phyloP scores from a whole-genome alignment of 1,284 basidiomycete species.

The Irpex rosettiformis region DNA sequence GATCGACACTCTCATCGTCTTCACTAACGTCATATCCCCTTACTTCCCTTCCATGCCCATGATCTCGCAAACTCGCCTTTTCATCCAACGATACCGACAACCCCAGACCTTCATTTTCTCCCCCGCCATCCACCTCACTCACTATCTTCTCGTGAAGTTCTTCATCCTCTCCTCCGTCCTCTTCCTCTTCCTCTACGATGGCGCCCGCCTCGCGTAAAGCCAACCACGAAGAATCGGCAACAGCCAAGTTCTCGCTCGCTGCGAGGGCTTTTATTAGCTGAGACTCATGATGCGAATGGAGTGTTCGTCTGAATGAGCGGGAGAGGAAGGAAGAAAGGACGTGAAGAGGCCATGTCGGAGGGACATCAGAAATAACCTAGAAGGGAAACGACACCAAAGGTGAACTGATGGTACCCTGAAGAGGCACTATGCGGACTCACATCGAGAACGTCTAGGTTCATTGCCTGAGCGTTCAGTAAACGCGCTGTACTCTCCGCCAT shows the following conservation, averaged over 20 bases:
- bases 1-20: not conserved
- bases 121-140: not conserved
- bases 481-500: slow-evolving; percentile 55
- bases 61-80: not conserved
- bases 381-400: not conserved
- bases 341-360: slow-evolving; percentile 71
- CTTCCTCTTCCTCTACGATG: slow-evolving; percentile 61
- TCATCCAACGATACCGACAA: slow-evolving; percentile 1
- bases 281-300: slow-evolving; percentile 70
- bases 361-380: slow-evolving; percentile 70
- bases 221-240: slow-evolving; percentile 51
- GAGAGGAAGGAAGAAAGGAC: slow-evolving; percentile 74
- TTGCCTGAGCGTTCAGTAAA: slow-evolving; percentile 76
- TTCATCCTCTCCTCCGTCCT: slow-evolving; percentile 28
- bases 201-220: slow-evolving; percentile 61
- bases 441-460: slow-evolving; percentile 73
- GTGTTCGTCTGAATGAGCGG: slow-evolving; percentile 70
- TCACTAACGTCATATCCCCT: not conserved
- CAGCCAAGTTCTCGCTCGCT: slow-evolving; percentile 66
- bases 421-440: slow-evolving; percentile 40
- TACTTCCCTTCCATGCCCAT: not conserved
- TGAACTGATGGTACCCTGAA: not conserved
- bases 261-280: slow-evolving; percentile 71
- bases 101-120: not conserved
- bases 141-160: slow-evolving; percentile 12